Conservation (phyloP, 129 eudicot genomes). For the Calendula officinalis region DNA sequence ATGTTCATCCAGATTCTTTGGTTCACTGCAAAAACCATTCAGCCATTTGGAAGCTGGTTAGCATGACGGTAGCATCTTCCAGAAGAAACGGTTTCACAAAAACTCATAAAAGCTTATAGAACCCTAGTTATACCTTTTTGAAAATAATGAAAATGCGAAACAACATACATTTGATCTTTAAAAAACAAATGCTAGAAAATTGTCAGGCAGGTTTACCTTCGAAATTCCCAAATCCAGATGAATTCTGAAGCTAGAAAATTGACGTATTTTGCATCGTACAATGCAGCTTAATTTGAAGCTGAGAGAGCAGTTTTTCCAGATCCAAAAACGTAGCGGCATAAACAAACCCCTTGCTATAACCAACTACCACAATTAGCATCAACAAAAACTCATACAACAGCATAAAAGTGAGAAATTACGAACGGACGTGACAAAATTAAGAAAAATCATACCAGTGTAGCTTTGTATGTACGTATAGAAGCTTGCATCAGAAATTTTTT, state of each 20-base stretch:
- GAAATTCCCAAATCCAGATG: no score
- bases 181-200: background rate
- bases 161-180: background rate
- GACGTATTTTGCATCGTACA: background rate
- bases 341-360: background rate
- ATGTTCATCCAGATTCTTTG: slow-evolving; percentile 24
- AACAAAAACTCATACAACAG: background rate
- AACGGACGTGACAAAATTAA: background rate
- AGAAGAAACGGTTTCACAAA: background rate
- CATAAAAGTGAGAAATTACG: background rate
- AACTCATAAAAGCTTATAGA: background rate
- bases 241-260: background rate
- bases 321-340: background rate
- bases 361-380: background rate
- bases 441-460: slow-evolving; percentile 18
- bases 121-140: background rate
- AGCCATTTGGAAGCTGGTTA: slow-evolving; percentile 8
- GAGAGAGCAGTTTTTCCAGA: background rate
- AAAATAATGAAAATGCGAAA: background rate
- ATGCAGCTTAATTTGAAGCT: slow-evolving; percentile 8
- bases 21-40: slow-evolving; percentile 24
- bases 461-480: background rate
- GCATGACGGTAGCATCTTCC: background rate
- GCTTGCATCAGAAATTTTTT: background rate
- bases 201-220: no score